Base-by-base conservation (phyloP, 2,329 filamentous ascomycete species). In the Pseudovirgaria hyperparasitica region DNA sequence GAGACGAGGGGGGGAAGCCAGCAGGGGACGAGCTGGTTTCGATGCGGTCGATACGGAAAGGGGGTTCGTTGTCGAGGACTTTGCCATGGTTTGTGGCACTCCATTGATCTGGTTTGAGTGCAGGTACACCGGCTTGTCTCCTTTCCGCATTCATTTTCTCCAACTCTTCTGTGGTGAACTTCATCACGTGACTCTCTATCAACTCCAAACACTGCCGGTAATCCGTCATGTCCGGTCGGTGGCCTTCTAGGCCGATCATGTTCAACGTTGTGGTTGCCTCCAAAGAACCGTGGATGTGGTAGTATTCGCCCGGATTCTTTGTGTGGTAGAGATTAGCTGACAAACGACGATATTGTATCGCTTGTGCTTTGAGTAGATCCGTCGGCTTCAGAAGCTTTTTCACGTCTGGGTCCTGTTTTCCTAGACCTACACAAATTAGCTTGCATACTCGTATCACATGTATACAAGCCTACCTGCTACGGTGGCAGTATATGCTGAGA, bases 241-340 rank as follows among this genome's bases (percentile, higher is more conserved):
- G 63, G 0, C 73, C 59, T 26, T 73, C 66, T 5, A 82, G 53
- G 0, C 75, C 77, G 38, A 82, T 66, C 76, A 82, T 82, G 23
- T 67, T 62, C 16, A 82, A 54, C 0, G 76, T 78, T 6, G 67
- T 75, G 7, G 70, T 73, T 4, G 78, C 77, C 38, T 82, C 76
- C 1, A 84, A 54, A 1, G 77, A 82, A 23, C 78, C 77, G 45
- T 82, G 78, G 15, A 82, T 76, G 42, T 84, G 78, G 43, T 79
- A 84, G 42, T 71, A 82, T 43, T 76, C 63, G n/a, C 67, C 70
- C 2, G 61, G 54, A n/a, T 61, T 64, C 45, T 70, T 74, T 6
- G 77, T 81, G 40, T 67, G 62, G 52, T 82, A 82, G 2, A 82
- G 54, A 34, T 81, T 81, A 9, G 77, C 77, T 8, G 77, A 79